Conservation (phyloP, 768 basidiomycete species). For the Hirschioporus abietinus region DNA sequence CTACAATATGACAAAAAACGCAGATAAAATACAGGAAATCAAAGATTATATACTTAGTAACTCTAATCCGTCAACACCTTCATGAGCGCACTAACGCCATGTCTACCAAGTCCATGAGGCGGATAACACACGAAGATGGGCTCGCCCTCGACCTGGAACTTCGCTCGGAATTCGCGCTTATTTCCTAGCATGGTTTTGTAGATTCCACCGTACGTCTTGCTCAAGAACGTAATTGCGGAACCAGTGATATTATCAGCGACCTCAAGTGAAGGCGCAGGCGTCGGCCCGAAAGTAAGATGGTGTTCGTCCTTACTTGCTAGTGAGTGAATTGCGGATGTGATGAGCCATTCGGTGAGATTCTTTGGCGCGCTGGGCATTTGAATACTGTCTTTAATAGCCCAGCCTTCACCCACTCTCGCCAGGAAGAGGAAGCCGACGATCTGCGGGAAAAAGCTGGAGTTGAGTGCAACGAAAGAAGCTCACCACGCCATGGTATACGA, state of each 20-base stretch:
- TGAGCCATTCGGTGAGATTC: conserved; percentile 49
- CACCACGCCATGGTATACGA: conserved; percentile 13
- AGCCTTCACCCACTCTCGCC: conserved; percentile 36
- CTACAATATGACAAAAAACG: neutral
- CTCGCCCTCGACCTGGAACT: conserved; percentile 38
- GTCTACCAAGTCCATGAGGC: conserved; percentile 39
- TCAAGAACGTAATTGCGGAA: conserved; percentile 40
- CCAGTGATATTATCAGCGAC: conserved; percentile 40
- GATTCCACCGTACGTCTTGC: conserved; percentile 30
- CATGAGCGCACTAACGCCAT: conserved; percentile 38
- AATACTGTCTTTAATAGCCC: conserved; percentile 52
- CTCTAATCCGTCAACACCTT: conserved; percentile 18
- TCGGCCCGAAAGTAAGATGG: conserved; percentile 44
- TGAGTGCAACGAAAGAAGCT: neutral
- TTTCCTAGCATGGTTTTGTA: conserved; percentile 27
- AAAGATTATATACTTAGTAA: neutral
- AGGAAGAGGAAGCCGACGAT: conserved; percentile 46
- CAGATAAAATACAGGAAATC: neutral
- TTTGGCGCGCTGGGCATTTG: conserved; percentile 49
- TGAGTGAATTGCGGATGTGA: conserved; percentile 36
- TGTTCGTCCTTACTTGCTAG: conserved; percentile 23
- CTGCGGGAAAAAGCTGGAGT: conserved; percentile 17
- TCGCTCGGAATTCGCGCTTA: conserved; percentile 35
- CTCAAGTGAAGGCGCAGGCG: conserved; percentile 35
- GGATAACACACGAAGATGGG: conserved; percentile 51